Percentiles rank a stretch among this genome's conserved stretches.
phyloP scores from a whole-genome alignment of 352 stramenopile species.

The Phytophthora chlamydospora region DNA sequence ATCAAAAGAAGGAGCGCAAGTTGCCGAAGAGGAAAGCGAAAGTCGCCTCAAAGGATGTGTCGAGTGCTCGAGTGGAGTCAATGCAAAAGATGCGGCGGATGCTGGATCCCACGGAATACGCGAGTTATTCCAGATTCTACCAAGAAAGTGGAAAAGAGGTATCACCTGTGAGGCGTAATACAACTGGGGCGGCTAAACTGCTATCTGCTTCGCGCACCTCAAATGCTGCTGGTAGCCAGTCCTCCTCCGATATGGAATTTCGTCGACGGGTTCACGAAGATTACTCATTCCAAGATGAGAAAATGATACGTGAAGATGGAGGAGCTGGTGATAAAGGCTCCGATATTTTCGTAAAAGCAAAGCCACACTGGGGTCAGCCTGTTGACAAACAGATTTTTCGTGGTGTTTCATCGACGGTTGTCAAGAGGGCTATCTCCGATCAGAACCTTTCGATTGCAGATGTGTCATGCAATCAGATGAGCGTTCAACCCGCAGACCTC shows the following conservation, averaged over 20 bases:
- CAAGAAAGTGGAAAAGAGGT: conserved; percentile 6
- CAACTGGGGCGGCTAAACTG: background rate
- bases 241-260: background rate
- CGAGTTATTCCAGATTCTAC: conserved; percentile 31
- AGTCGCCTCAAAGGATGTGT: conserved; percentile 4
- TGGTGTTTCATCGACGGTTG: no score
- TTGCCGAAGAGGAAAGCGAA: conserved; percentile 7
- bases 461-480: background rate
- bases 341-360: no score
- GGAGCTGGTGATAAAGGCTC: no score
- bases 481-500: background rate
- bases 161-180: background rate
- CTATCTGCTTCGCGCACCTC: background rate
- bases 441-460: no score
- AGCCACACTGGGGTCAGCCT: no score
- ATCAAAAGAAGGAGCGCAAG: conserved; percentile 11
- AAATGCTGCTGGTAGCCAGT: no score
- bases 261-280: background rate
- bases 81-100: conserved; percentile 19
- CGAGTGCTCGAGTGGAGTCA: conserved; percentile 8
- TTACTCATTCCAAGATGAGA: no score
- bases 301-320: no score
- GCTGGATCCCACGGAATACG: conserved; percentile 37
- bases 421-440: no score
- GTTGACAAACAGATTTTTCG: no score